A percentile compares a stretch with the other conserved stretches of the same genome.
phyloP scores from a whole-genome alignment of 176 grass and related monocot genomes.

The Tuctoria greenei region DNA sequence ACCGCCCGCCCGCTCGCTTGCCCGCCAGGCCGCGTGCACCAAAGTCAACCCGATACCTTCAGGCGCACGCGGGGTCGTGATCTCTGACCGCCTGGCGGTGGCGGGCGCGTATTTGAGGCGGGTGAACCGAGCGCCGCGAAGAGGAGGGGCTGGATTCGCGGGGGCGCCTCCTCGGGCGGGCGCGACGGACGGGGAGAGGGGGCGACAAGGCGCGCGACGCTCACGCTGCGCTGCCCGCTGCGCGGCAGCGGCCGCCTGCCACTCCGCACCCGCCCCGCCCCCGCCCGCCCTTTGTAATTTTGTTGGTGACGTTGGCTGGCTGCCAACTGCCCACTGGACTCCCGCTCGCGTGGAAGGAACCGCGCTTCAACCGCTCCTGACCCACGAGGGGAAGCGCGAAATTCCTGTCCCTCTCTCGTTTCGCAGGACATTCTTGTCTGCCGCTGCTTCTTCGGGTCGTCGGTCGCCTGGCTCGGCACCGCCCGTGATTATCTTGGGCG shows the following conservation, averaged over 20 bases:
- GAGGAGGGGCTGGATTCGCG: constrained; percentile 25
- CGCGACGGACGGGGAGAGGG: background rate
- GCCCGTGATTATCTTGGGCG: too few relatives aligned
- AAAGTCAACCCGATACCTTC: background rate
- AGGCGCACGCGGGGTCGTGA: background rate
- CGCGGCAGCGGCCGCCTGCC: constrained; percentile 29
- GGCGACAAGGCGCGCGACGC: constrained; percentile 25
- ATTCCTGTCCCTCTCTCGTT: background rate
- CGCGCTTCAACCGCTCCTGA: background rate
- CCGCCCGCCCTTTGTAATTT: constrained; percentile 23
- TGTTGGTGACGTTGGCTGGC: background rate
- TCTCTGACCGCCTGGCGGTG: background rate
- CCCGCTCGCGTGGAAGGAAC: too few relatives aligned
- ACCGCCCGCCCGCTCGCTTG: background rate
- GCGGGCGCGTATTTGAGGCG: constrained; percentile 14
- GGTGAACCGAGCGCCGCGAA: background rate
- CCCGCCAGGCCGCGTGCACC: background rate
- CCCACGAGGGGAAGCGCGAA: background rate
- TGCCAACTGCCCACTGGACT: background rate
- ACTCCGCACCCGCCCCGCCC: background rate
- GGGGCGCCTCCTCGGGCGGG: constrained; percentile 9
- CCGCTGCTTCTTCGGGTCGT: background rate
- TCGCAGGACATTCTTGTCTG: background rate
- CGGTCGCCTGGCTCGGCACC: too few relatives aligned
- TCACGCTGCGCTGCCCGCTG: constrained; percentile 25